Percentiles rank a stretch among this genome's conserved stretches.
These are phyloP conservation scores for Tillandsia leiboldiana DNA, from an alignment of 176 grass and related monocot species.

Conservation along the genomic window DNA sequence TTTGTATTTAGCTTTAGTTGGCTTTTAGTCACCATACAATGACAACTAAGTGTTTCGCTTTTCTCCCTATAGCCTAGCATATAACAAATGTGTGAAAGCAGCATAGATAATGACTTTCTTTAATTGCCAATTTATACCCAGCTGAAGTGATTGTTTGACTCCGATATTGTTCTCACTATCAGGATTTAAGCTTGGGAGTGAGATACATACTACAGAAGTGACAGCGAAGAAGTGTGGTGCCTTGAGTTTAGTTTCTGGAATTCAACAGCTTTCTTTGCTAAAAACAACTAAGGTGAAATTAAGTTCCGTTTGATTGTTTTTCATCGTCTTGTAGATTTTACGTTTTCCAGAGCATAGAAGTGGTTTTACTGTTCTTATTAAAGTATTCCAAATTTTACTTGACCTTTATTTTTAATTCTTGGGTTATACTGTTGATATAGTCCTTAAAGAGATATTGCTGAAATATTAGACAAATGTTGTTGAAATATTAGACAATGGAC, in stretches of 20 bases:
- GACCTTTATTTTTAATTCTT: not conserved
- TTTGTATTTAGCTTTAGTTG: too few relatives aligned
- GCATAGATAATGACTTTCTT: too few relatives aligned
- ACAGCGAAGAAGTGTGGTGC: constrained; percentile 54
- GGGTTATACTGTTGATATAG: not conserved
- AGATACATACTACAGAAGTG: constrained; percentile 72
- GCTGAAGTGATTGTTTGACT: not conserved
- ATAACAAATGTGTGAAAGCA: too few relatives aligned
- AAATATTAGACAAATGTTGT: too few relatives aligned
- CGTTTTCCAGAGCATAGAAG: not conserved
- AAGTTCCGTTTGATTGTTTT: not conserved
- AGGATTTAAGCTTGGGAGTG: constrained; percentile 83
- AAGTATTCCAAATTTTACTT: not conserved
- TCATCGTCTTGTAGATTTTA: not conserved
- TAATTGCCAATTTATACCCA: too few relatives aligned
- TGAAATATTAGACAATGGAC: too few relatives aligned
- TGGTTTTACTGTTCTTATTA: not conserved
- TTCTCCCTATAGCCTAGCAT: too few relatives aligned
- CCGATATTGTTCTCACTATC: constrained; percentile 13
- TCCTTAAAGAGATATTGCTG: too few relatives aligned
- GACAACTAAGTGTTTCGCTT: too few relatives aligned
- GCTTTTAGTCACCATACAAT: too few relatives aligned
- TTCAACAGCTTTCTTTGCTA: constrained; percentile 65
- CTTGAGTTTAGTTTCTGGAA: constrained; percentile 66
- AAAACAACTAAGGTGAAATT: constrained; percentile 83